Evolutionary conservation across 2,329 filamentous ascomycete genomes (phyloP), one percentile per base, ranked within the genome.

Genomic region (Coleophoma eucalyptorum): DNA sequence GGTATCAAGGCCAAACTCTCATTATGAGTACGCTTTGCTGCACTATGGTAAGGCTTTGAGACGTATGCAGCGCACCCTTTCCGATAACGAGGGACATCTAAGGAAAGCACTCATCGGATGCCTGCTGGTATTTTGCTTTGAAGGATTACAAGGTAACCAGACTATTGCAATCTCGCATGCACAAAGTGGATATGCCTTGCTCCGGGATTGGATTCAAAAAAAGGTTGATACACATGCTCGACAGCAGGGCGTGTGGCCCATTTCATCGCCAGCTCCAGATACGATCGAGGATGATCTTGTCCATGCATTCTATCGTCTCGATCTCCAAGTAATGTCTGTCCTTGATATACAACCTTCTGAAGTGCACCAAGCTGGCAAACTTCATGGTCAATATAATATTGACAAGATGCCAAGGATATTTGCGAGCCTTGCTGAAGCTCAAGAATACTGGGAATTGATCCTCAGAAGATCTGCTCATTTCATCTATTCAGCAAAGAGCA

Each of bases 221-320:
- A 18, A 19, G 6, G 6, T 20, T 13, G 8, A 18, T 11, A 12
- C 15, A 19, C 15, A 42, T 12, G 16, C 19, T 42, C 11, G 11
- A 42, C 15, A 42, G 40, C 12, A 19, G 6, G 26, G 26, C 2
- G 2, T 26, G 26, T 26, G 26, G 26, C 26, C 26, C 10, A 26
- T 26, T 6, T 26, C 26, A 26, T 26, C 26, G 4, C 52, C 49
- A 18, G 38, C 19, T 5, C 15, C 46, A 13, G n/a, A 45, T 8
- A 37, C 43, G 4, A 31, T 55, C 6, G 54, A 55, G 15, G 41
- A 49, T 44, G 54, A 53, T 6, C 26, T 55, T 18, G n/a, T 53
- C 8, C 33, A 35, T 16, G 46, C 46, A 3, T 53, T 51, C n/a
- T 21, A 32, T 20, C 51, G 46, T 5, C 46, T 53, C 20, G 51